Evolutionary conservation across 768 basidiomycete genomes (phyloP).

Genomic region (Mycena rosella): DNA sequence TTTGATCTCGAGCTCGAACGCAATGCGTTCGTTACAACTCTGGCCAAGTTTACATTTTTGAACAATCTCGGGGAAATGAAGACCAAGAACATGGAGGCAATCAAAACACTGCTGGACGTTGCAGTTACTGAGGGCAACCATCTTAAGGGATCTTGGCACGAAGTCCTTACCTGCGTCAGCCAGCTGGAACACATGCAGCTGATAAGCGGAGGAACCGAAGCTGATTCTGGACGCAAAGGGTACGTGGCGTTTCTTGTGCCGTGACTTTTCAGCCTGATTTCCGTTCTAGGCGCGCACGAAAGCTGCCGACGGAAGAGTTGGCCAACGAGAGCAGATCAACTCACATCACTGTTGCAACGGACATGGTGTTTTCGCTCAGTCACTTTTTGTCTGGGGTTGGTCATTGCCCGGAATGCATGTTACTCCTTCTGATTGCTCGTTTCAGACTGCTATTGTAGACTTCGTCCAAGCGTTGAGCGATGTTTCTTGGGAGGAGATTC

Average conservation of each 20-base stretch:
- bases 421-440: slow-evolving; percentile 17
- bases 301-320: slow-evolving; percentile 89
- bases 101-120: slow-evolving; percentile 93
- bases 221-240: slow-evolving; percentile 86
- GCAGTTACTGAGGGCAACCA: slow-evolving; percentile 98
- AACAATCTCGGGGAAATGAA: slow-evolving; percentile 99
- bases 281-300: slow-evolving; percentile 60
- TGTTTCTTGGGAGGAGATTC: slow-evolving; percentile 99
- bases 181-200: slow-evolving; percentile 99
- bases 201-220: slow-evolving; percentile 90
- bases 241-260: slow-evolving; percentile 51
- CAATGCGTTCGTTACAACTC: slow-evolving; percentile 98
- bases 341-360: slow-evolving; percentile 97
- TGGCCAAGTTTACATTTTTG: slow-evolving; percentile 97
- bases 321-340: slow-evolving; percentile 97
- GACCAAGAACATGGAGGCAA: slow-evolving; percentile 99
- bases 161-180: slow-evolving; percentile 96
- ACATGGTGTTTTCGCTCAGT: slow-evolving; percentile 98
- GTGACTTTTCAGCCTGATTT: slow-evolving; percentile 28
- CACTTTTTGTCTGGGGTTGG: slow-evolving; percentile 94
- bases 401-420: slow-evolving; percentile 30
- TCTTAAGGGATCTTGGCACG: slow-evolving; percentile 95
- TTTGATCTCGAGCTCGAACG: slow-evolving; percentile 97
- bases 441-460: slow-evolving; percentile 94
- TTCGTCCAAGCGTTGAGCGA: slow-evolving; percentile 97